Evolutionary conservation across 768 basidiomycete species (phyloP).

Genomic region (Calocybe gangraenosa): DNA sequence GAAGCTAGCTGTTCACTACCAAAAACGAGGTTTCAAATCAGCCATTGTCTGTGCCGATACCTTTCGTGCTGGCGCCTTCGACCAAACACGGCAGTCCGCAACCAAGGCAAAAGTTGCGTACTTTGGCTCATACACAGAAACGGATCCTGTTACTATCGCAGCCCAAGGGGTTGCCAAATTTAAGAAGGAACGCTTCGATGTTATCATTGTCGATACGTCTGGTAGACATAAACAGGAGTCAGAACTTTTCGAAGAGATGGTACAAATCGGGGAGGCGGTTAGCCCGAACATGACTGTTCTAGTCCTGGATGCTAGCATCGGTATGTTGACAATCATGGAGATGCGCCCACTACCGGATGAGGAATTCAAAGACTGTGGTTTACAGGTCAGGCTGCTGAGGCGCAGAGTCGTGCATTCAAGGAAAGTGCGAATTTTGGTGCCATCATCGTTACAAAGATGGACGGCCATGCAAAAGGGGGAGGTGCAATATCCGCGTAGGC

Average conservation of each 20-base stretch:
- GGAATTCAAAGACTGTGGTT: conserved; percentile 4
- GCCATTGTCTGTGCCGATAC: conserved; percentile 99
- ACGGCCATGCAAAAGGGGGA: conserved; percentile 98
- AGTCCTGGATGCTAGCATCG: conserved; percentile 95
- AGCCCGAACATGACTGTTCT: conserved; percentile 96
- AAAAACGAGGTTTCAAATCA: conserved; percentile 94
- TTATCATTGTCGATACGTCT: conserved; percentile 98
- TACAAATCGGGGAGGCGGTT: conserved; percentile 90
- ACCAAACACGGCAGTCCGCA: conserved; percentile 97
- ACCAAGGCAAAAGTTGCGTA: conserved; percentile 99
- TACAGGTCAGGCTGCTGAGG: conserved; percentile 93
- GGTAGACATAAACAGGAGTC: conserved; percentile 97
- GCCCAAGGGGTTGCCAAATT: conserved; percentile 95
- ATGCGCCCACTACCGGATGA: neutral
- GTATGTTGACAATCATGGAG: conserved; percentile 30
- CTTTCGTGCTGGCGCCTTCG: conserved; percentile 98
- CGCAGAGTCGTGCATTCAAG: conserved; percentile 95
- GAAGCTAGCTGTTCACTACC: conserved; percentile 96
- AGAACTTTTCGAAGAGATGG: conserved; percentile 97
- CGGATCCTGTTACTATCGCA: conserved; percentile 93
- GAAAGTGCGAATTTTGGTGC: conserved; percentile 97
- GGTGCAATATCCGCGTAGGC: conserved; percentile 98
- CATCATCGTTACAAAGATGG: conserved; percentile 99
- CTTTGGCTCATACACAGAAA: conserved; percentile 98
- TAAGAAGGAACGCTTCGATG: conserved; percentile 97